Evolutionary conservation across 139 green algal species (phyloP), one percentile per base, ranked within the genome.

Genomic region (Picochlorum sp.): DNA sequence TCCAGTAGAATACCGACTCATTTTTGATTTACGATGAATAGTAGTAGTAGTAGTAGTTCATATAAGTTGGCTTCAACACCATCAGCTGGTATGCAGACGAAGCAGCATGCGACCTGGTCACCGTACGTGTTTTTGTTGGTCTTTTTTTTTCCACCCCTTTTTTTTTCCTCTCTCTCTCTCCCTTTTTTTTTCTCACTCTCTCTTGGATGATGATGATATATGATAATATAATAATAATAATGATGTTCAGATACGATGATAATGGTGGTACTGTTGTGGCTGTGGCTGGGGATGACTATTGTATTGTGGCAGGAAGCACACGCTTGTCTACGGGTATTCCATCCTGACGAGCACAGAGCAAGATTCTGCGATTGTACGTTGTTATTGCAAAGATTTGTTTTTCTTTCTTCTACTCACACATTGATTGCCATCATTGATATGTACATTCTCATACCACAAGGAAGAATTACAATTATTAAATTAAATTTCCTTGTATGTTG

Each of bases 281-380:
- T 8, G 86, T 99, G 1, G 94, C 92, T 8, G 94, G 94, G 1
- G 74, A 88, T 34, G 87, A 96, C 65, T 99, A 97, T 79, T 96
- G 87, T 77, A 86, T 99, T 16, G 79, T 98, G 1, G 94, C 92
- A 15, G 89, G 74, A 10, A 91, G 83, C 78, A 98, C 86, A 1
- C 83, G 94, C 14, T 81, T 99, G 65, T 95, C 88, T 0, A 96
- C 90, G 94, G 94, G n/a, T 98, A 88, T 79, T 87, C 66, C 71
- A 97, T 99, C 62, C 69, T 99, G 1, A 97, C 89, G 1, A 74
- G 0, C 75, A 93, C 69, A 81, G 51, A 85, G 74, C 32, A 97
- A 94, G 71, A 67, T 97, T 5, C 45, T 89, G 1, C 72, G 86
- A 32, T 68, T 98, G 86, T 95, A 66, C 85, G 86, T 73, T n/a